Conservation (phyloP, 495 filamentous ascomycete genomes). For the Evansstolkia leycettana region DNA sequence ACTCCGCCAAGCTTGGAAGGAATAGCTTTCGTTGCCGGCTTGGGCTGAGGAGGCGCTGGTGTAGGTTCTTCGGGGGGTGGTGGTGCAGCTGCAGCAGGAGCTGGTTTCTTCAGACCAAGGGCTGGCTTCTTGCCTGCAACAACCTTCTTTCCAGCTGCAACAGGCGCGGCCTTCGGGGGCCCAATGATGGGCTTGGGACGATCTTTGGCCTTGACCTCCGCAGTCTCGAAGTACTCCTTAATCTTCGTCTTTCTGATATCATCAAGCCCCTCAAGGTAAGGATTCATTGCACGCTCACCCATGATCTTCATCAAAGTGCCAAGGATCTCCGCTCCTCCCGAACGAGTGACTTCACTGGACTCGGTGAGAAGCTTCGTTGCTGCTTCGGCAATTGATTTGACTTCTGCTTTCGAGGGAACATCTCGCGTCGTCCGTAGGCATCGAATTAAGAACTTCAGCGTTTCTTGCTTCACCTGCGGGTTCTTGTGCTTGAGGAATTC, state of each 20-base stretch:
- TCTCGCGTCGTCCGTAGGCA: constrained; percentile 75
- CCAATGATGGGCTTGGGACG: constrained; percentile 75
- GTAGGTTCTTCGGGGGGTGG: constrained; percentile 43
- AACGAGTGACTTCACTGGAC: constrained; percentile 69
- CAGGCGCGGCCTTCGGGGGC: constrained; percentile 42
- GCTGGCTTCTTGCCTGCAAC: constrained; percentile 41
- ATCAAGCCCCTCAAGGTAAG: constrained; percentile 87
- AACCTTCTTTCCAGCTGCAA: constrained; percentile 33
- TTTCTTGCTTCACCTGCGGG: constrained; percentile 91
- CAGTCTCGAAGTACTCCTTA: constrained; percentile 85
- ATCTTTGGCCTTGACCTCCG: constrained; percentile 93
- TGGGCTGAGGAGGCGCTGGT: constrained; percentile 36
- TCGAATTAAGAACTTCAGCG: constrained; percentile 78
- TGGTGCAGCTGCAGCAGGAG: constrained; percentile 43
- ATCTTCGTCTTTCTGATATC: constrained; percentile 94
- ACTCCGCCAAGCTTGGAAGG: constrained; percentile 50
- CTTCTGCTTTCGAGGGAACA: constrained; percentile 71
- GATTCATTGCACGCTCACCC: constrained; percentile 92
- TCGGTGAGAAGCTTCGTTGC: constrained; percentile 84
- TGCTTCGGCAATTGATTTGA: constrained; percentile 72
- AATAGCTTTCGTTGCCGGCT: constrained; percentile 46
- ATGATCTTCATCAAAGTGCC: constrained; percentile 98
- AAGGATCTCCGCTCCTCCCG: constrained; percentile 80
- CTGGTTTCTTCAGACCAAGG: constrained; percentile 38
- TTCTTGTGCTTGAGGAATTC: constrained; percentile 89